Evolutionary conservation across 108 stramenopile genomes (phyloP).

Genomic region (Skeletonema menzelii): DNA sequence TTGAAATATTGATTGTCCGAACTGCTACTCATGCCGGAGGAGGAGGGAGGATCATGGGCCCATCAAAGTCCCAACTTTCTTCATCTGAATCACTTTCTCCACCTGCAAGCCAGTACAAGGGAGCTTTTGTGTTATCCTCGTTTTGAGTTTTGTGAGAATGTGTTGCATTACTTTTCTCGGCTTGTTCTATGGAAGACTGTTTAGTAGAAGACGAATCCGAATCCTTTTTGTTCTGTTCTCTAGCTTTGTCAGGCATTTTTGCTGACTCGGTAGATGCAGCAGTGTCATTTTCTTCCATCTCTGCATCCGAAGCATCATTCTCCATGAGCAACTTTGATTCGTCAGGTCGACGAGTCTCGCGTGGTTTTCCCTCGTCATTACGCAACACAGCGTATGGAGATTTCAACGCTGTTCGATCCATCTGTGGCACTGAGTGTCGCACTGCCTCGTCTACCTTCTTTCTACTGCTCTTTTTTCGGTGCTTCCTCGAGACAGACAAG

Average conservation of each 20-base stretch:
- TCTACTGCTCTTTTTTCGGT: background rate
- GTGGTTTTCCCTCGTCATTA: background rate
- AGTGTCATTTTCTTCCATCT: background rate
- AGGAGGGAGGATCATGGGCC: conserved; percentile 46
- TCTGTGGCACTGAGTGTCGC: background rate
- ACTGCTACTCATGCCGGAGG: conserved; percentile 12
- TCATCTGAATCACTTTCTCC: conserved; percentile 36
- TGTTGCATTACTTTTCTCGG: background rate
- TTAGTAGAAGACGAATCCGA: background rate
- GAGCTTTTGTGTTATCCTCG: background rate
- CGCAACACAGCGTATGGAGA: background rate
- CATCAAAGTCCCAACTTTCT: conserved; percentile 47
- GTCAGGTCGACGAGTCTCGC: background rate
- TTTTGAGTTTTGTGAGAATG: background rate
- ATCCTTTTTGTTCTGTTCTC: background rate
- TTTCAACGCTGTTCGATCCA: background rate
- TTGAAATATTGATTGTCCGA: background rate
- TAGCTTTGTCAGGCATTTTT: background rate
- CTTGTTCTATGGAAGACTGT: background rate
- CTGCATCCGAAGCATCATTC: background rate
- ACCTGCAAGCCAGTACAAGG: conserved; percentile 29
- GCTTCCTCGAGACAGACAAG: background rate
- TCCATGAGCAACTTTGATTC: background rate
- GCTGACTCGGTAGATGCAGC: background rate
- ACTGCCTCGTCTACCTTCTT: background rate